Percentiles rank a stretch among this genome's conserved stretches.
These are phyloP conservation scores for Aaosphaeria arxii DNA, from an alignment of 2,329 filamentous ascomycete genomes.

Conservation along the genomic window DNA sequence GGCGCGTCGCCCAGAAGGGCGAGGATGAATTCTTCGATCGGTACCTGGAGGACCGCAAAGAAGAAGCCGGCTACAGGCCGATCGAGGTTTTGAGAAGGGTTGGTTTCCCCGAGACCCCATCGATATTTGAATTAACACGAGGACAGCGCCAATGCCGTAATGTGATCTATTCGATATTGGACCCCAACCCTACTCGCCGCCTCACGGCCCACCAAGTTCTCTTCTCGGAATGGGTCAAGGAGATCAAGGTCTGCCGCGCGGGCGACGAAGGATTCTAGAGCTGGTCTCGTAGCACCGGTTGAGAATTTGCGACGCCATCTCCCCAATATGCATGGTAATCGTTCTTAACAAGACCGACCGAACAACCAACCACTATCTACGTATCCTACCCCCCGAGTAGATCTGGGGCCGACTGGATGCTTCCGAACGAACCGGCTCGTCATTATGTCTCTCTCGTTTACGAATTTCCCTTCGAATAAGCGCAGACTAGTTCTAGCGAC, in stretches of 20 bases:
- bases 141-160: constrained; percentile 89
- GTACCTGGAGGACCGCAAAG: constrained; percentile 87
- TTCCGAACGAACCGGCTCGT: no score
- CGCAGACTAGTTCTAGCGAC: constrained; percentile 27
- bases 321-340: no score
- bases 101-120: constrained; percentile 43
- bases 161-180: constrained; percentile 97
- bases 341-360: no score
- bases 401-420: no score
- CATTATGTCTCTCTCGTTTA: constrained; percentile 1
- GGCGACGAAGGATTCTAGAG: constrained; percentile 87
- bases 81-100: constrained; percentile 95
- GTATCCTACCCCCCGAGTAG: not conserved
- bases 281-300: not conserved
- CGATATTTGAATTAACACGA: constrained; percentile 15
- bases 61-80: constrained; percentile 92
- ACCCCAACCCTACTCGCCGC: constrained; percentile 86
- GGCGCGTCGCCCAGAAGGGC: constrained; percentile 94
- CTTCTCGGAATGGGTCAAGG: constrained; percentile 97
- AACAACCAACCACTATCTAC: not conserved
- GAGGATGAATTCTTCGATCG: constrained; percentile 97
- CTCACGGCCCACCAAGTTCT: constrained; percentile 95
- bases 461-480: constrained; percentile 21
- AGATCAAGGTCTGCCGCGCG: constrained; percentile 95
- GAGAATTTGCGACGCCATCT: constrained; percentile 1